These are phyloP conservation scores for Ballota nigra DNA, from an alignment of 257 asterid genomes.

Conservation along the genomic window DNA sequence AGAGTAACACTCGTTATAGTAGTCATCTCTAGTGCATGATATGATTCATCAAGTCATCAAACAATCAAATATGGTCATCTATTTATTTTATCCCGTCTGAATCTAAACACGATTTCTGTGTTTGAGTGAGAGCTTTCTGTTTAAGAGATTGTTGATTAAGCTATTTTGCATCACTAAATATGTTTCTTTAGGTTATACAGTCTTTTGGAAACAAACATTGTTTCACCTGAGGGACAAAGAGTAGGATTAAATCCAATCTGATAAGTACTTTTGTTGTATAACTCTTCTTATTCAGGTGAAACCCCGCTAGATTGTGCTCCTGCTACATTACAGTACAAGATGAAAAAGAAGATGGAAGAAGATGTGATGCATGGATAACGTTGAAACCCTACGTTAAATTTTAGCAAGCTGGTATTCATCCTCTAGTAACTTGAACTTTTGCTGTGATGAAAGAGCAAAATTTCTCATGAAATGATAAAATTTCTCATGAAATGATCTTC, in stretches of 20 bases:
- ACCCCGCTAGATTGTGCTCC: slow-evolving; percentile 97
- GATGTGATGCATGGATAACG: slow-evolving; percentile 20
- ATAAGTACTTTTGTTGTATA: slow-evolving; percentile 11
- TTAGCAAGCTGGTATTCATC: slow-evolving; percentile 20
- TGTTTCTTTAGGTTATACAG: slow-evolving; percentile 1
- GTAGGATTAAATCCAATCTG: not conserved
- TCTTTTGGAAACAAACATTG: not conserved
- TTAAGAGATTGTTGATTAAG: not conserved
- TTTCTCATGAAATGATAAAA: slow-evolving; percentile 14
- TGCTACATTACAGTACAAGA: slow-evolving; percentile 87
- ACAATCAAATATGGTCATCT: not conserved
- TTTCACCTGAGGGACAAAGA: slow-evolving; percentile 3
- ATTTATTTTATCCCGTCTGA: slow-evolving; percentile 8
- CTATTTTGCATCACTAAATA: not conserved
- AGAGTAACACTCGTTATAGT: not conserved
- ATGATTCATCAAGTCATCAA: not conserved
- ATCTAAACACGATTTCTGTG: slow-evolving; percentile 10
- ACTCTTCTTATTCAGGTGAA: slow-evolving; percentile 60
- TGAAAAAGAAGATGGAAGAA: slow-evolving; percentile 79
- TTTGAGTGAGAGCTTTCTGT: not conserved
- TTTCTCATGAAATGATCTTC: slow-evolving; percentile 16
- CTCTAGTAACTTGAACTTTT: slow-evolving; percentile 16
- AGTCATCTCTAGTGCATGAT: slow-evolving; percentile 14
- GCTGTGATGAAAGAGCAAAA: slow-evolving; percentile 25
- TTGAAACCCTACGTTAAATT: not conserved